phyloP scores from a whole-genome alignment of 1,284 basidiomycete species.

The Malassezia furfur region DNA sequence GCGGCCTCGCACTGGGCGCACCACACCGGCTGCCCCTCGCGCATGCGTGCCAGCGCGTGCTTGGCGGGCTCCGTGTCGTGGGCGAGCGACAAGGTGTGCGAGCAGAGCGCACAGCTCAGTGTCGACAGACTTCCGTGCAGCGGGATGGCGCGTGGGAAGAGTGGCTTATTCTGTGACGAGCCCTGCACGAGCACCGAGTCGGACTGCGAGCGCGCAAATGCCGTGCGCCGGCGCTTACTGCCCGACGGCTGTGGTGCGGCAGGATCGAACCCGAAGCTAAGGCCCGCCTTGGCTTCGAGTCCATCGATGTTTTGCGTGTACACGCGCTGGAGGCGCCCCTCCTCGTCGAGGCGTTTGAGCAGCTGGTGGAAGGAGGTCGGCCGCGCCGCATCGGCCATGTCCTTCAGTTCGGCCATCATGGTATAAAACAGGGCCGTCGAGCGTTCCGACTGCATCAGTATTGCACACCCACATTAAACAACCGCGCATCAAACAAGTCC shows the following conservation, averaged over 20 bases:
- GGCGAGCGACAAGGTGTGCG: slow-evolving; percentile 50
- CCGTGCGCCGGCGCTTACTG: slow-evolving; percentile 4
- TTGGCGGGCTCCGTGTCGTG: slow-evolving; percentile 20
- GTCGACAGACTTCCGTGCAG: slow-evolving; percentile 74
- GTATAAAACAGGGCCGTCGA: slow-evolving; percentile 77
- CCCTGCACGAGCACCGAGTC: slow-evolving; percentile 34
- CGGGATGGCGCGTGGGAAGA: slow-evolving; percentile 67
- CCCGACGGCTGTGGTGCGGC: not conserved
- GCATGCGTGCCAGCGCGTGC: slow-evolving; percentile 29
- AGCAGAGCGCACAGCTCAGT: slow-evolving; percentile 73
- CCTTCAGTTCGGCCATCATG: slow-evolving; percentile 81
- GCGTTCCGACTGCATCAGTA: slow-evolving; percentile 51
- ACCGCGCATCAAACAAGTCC: slow-evolving; percentile 81
- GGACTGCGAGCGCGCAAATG: slow-evolving; percentile 23
- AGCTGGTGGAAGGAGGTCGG: slow-evolving; percentile 80
- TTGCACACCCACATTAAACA: slow-evolving; percentile 63
- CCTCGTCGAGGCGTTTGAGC: slow-evolving; percentile 69
- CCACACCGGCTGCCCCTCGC: slow-evolving; percentile 58
- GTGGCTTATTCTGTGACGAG: slow-evolving; percentile 20
- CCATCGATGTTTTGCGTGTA: slow-evolving; percentile 97
- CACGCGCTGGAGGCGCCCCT: slow-evolving; percentile 72
- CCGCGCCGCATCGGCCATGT: slow-evolving; percentile 66
- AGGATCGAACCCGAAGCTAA: slow-evolving; percentile 50
- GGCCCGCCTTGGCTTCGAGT: slow-evolving; percentile 69
- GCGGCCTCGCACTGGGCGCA: slow-evolving; percentile 69